Base-by-base conservation (phyloP, 2,329 filamentous ascomycete species). In the Colletotrichum higginsianum region DNA sequence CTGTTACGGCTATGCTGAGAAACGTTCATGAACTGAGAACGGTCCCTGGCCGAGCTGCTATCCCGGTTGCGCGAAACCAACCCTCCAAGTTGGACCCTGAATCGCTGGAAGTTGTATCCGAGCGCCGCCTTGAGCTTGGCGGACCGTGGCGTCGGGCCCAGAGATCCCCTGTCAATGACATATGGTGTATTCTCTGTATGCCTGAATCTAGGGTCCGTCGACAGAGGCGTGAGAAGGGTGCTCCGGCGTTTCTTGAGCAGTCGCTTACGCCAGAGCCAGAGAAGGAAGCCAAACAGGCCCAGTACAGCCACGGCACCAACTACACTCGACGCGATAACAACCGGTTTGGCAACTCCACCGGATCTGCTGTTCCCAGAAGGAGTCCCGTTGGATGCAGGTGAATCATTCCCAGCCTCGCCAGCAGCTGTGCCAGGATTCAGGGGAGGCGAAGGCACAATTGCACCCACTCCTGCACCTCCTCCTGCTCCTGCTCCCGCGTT, bases 261-360 rank as follows among this genome's bases (percentile, higher is more conserved):
- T 53, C 82, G 82, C 73, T 86, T 86, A 60, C 84, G 80, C 82
- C 84, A 84, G 73, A 87, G 82, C 87, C 87, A 90, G 12, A 88
- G 74, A 3, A 88, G 72, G 50, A 89, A 82, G 0, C 80, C 83
- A 26, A 88, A 75, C 18, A 89, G 69, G 4, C 82, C 82, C 46
- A 86, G 73, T n/a, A 83, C 79, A 0, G 85, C 83, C 2, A 88
- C 76, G 4, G 84, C 84, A 38, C 87, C 88, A 5, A 88, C 78
- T 3, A 88, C 84, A 49, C 87, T 85, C 12, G 86, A 88, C 1
- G 86, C 86, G 53, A 90, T 82, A 7, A 84, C 84, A 35, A 83
- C 79, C 0, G 84, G 84, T 8, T 79, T 82, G 38, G 78, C 75
- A 13, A 71, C 58, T 13, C 26, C 44, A 2, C 77, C 78, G 35